Percentiles rank a stretch among this genome's conserved stretches.
phyloP scores from a whole-genome alignment of 352 stramenopile species.

The Pythium sp. region DNA sequence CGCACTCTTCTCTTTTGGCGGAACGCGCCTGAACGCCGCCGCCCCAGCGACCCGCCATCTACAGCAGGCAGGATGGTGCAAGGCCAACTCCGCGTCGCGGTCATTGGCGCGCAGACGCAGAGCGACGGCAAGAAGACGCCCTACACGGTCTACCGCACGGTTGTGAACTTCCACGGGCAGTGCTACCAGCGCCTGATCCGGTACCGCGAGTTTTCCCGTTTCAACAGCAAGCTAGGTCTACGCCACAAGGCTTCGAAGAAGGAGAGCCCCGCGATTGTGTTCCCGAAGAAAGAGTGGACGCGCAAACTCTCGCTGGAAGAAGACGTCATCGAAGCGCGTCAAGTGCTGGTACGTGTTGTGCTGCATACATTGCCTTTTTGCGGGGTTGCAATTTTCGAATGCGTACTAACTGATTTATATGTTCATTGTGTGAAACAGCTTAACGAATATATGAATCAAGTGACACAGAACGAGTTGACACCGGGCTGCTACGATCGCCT shows the following conservation, averaged over 20 bases:
- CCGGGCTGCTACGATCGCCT: constrained; percentile 40
- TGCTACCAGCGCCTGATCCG: constrained; percentile 72
- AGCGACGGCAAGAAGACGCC: constrained; percentile 29
- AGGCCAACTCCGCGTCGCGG: constrained; percentile 50
- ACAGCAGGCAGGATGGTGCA: constrained; percentile 17
- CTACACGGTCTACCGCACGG: constrained; percentile 74
- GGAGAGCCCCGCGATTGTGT: constrained; percentile 22
- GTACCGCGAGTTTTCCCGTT: constrained; percentile 57
- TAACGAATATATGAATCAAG: constrained; percentile 71
- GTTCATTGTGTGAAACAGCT: constrained; percentile 27
- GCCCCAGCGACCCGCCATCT: background rate
- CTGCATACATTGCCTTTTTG: background rate
- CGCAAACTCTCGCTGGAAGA: constrained; percentile 46
- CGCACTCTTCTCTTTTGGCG: constrained; percentile 6
- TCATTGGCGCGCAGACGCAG: constrained; percentile 64
- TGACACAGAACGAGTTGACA: constrained; percentile 41
- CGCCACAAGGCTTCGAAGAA: constrained; percentile 9
- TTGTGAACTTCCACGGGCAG: constrained; percentile 56
- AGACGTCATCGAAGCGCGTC: constrained; percentile 59
- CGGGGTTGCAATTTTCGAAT: background rate
- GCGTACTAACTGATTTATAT: background rate
- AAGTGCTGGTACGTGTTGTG: constrained; percentile 51
- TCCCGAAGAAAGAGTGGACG: constrained; percentile 58
- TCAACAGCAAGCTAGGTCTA: constrained; percentile 47
- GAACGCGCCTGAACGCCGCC: background rate